phyloP scores from a whole-genome alignment of 768 basidiomycete species.

The Lentinula detonsa region DNA sequence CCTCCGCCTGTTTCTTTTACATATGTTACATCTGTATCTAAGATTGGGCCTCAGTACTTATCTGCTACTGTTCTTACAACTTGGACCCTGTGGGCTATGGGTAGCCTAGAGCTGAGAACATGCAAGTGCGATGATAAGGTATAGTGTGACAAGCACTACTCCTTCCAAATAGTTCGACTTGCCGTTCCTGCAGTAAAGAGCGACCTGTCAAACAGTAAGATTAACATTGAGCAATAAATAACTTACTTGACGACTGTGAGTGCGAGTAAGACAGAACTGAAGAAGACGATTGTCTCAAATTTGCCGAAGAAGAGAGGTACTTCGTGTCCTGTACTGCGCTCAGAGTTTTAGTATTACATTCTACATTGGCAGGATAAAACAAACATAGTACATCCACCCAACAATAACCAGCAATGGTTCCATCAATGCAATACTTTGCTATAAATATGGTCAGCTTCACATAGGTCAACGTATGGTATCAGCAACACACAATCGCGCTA shows the following conservation, averaged over 20 bases:
- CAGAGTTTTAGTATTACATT: not conserved
- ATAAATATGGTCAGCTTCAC: not conserved
- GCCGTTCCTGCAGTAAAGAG: slow-evolving; percentile 40
- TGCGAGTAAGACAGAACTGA: slow-evolving; percentile 83
- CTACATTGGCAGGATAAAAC: not conserved
- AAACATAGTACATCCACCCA: slow-evolving; percentile 64
- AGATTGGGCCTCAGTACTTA: too few relatives aligned
- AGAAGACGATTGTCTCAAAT: slow-evolving; percentile 84
- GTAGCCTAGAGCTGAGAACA: not conserved
- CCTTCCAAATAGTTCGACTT: slow-evolving; percentile 93
- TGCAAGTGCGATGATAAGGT: slow-evolving; percentile 59
- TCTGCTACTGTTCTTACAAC: too few relatives aligned
- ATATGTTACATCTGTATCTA: too few relatives aligned
- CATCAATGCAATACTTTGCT: slow-evolving; percentile 86
- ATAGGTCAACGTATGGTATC: not conserved
- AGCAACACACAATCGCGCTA: slow-evolving; percentile 63
- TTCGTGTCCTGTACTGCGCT: slow-evolving; percentile 43
- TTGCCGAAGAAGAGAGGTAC: slow-evolving; percentile 79
- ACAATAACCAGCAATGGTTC: slow-evolving; percentile 86
- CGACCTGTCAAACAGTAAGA: not conserved
- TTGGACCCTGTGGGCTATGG: too few relatives aligned
- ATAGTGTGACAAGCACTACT: slow-evolving; percentile 67
- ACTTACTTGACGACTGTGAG: slow-evolving; percentile 68
- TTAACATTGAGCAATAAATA: not conserved
- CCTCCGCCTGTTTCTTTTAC: too few relatives aligned